These are phyloP conservation scores for Gossypium mustelinum DNA, from an alignment of 345 rosid species.

Conservation along the genomic window DNA sequence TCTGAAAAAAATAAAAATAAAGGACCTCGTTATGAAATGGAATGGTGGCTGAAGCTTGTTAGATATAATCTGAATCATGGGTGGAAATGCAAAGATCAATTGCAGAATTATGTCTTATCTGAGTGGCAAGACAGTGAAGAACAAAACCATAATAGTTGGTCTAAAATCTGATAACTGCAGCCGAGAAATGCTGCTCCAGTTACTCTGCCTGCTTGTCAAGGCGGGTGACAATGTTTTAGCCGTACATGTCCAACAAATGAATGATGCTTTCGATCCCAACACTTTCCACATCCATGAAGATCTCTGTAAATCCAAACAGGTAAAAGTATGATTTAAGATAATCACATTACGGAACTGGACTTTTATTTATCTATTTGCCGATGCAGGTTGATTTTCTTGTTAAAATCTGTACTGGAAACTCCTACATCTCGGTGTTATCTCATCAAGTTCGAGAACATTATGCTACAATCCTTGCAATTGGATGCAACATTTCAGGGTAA, in stretches of 20 bases:
- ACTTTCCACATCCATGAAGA: slow-evolving; percentile 41
- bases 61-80: slow-evolving; percentile 9
- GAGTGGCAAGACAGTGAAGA: slow-evolving; percentile 20
- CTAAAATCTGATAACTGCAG: slow-evolving; percentile 33
- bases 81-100: slow-evolving; percentile 15
- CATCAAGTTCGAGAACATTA: slow-evolving; percentile 30
- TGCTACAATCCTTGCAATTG: slow-evolving; percentile 39
- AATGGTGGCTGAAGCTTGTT: slow-evolving; percentile 13
- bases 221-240: slow-evolving; percentile 32
- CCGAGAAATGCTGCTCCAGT: slow-evolving; percentile 26
- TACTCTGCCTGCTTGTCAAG: slow-evolving; percentile 17
- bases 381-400: slow-evolving; percentile 38
- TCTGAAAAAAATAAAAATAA: background rate
- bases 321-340: background rate
- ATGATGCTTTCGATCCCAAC: slow-evolving; percentile 33
- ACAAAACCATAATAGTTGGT: slow-evolving; percentile 31
- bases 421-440: slow-evolving; percentile 28
- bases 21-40: slow-evolving; percentile 12
- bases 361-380: background rate
- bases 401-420: slow-evolving; percentile 31
- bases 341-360: background rate
- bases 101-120: slow-evolving; percentile 9
- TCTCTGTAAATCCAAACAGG: slow-evolving; percentile 32
- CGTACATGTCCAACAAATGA: slow-evolving; percentile 30
- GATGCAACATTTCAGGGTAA: slow-evolving; percentile 36